Base-by-base conservation (phyloP, 2,329 filamentous ascomycete species). In the Epichloe glyceriae region DNA sequence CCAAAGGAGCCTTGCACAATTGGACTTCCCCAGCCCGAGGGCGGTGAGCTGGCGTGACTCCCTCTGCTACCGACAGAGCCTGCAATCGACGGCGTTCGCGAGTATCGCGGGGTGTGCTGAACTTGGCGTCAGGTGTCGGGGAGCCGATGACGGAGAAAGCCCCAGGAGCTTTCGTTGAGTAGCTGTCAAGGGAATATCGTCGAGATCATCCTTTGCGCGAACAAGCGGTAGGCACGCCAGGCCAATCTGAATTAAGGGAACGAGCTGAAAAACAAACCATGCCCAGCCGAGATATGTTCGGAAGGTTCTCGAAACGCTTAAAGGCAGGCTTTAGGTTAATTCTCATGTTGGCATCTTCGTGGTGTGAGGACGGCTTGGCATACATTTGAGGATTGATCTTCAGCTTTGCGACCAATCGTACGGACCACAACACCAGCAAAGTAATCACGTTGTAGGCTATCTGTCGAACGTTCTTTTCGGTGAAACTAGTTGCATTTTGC, bases 61-160 rank as follows among this genome's bases (percentile, higher is more conserved):
- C 71, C 73, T 58, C 74, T 72, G 63, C 76, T 81, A 33, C 75
- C 77, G 4, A 81, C 74, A 2, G 85, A 87, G 11, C 79, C 71
- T 59, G 78, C 67, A 68, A 79, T 64, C 19, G 80, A 85, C 26
- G 83, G 78, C 12, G 86, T 91, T 52, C 88, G 78, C 37, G 85
- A 80, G 70, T 95, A 96, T 60, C 88, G 81, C 2, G 91, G 91
- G 91, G 91, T 0, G 91, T 96, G 59, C 85, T 82, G 67, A 87
- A 94, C 38, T 61, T 63, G 52, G 79, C 78, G 41, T 85, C 82
- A 2, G 88, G 83, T 0, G 83, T 85, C 0, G 85, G 78, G 78
- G 72, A 2, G 71, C 68, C 3, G 76, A 74, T 52, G 75, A 79
- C 3, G 88, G 83, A 39, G 84, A 78, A 3, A 98, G 79, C 46